Base-by-base conservation (phyloP, 371 early-diverging fungal genomes). In the Mortierella sp. region DNA sequence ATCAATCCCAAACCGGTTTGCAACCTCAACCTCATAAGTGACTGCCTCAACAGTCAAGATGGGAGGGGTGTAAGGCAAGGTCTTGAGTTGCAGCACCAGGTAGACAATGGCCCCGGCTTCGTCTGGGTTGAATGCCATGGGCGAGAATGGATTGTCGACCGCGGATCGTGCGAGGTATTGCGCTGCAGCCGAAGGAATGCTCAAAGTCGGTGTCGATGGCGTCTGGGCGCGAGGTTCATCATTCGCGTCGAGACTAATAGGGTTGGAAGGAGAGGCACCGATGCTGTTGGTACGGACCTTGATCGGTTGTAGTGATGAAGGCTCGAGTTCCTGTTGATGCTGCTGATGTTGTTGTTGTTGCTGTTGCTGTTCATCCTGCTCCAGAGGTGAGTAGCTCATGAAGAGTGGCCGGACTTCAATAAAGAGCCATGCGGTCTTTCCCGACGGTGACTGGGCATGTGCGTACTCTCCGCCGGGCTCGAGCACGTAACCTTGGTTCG, bases 381-480 rank as follows among this genome's bases (percentile, higher is more conserved):
- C 79, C 44, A 79, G 45, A 46, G 62, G 68, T 12, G 65, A 53
- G 19, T 79, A 79, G n/a, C 55, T 66, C 79, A 79, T 72, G 60
- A 66, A 72, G 18, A 79, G 62, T 1, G 79, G 79, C 21, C 79
- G 56, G 23, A 79, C 69, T 25, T 79, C 79, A 23, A 79, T 72
- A 55, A 79, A 79, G 14, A 72, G 46, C 79, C 79, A 79, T 12
- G 79, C 79, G 12, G 79, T 72, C 45, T 72, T 79, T 18, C 79
- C 79, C 23, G 73, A 71, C 5, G 79, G 79, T 1, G 79, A 79
- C n/a, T 69, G 57, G 6, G 79, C 79, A 44, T 72, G 69, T 3
- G 79, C 79, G 47, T 79, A 79, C 44, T 79, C 79, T 50, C 79
- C 79, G n/a, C 72, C 72, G 0, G 79, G 70, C 30, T 79, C 79